Percentiles rank a stretch among this genome's conserved stretches.
Conservation (phyloP, 306 rosid species). For the Gillenia trifoliata region DNA sequence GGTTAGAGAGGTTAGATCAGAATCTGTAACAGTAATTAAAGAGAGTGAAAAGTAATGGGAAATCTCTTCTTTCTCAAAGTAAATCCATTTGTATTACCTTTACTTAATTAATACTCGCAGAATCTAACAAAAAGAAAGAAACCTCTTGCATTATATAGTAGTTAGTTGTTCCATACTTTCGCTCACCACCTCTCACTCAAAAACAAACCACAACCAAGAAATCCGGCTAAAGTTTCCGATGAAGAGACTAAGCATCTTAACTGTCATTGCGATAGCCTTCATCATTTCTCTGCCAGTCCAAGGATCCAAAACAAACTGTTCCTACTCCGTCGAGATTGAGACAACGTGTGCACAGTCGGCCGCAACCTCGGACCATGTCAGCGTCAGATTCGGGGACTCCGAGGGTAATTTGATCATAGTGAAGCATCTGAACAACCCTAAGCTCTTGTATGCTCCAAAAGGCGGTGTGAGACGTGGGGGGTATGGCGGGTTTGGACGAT, state of each 20-base stretch:
- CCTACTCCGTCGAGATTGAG: slow-evolving; percentile 33
- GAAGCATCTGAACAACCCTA: slow-evolving; percentile 24
- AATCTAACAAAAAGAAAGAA: background rate
- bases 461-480: slow-evolving; percentile 9
- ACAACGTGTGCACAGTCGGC: slow-evolving; percentile 27
- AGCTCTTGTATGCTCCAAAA: slow-evolving; percentile 14
- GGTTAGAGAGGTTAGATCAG: background rate
- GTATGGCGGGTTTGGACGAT: slow-evolving; percentile 19
- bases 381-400: slow-evolving; percentile 22
- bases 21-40: slow-evolving; percentile 7
- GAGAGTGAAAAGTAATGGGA: background rate
- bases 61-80: slow-evolving; percentile 27
- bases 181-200: background rate
- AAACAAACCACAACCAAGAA: too few relatives aligned
- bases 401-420: slow-evolving; percentile 23
- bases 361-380: slow-evolving; percentile 19
- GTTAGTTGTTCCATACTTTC: background rate
- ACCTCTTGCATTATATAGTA: background rate
- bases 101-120: background rate
- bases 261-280: slow-evolving; percentile 3
- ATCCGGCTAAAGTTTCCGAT: background rate
- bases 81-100: background rate
- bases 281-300: slow-evolving; percentile 4
- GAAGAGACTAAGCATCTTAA: slow-evolving; percentile 13
- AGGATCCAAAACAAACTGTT: slow-evolving; percentile 19